Percentiles rank a stretch among this genome's conserved stretches.
These are phyloP conservation scores for Phanerochaete sordida DNA, from an alignment of 768 basidiomycete species.

Conservation along the genomic window DNA sequence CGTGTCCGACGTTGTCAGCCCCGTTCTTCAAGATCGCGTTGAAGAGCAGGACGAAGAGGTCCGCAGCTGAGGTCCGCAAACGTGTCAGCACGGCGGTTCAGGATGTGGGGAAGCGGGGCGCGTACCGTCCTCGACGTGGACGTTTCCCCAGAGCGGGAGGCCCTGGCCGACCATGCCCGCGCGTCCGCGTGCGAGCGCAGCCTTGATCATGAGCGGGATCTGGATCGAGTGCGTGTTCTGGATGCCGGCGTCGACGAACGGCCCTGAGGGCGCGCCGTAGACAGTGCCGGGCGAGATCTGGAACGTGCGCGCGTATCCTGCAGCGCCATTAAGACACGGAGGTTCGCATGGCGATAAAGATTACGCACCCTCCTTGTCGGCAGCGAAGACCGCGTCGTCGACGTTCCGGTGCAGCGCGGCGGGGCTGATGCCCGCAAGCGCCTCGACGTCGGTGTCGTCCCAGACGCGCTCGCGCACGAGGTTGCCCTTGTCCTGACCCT, in stretches of 20 bases:
- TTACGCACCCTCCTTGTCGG: conserved; percentile 41
- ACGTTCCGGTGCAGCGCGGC: conserved; percentile 47
- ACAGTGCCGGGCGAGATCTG: conserved; percentile 54
- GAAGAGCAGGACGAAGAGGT: conserved; percentile 40
- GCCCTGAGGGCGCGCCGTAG: conserved; percentile 48
- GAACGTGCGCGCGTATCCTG: conserved; percentile 48
- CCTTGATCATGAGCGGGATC: conserved; percentile 43
- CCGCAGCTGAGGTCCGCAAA: conserved; percentile 39
- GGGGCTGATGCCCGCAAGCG: conserved; percentile 39
- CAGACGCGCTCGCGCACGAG: conserved; percentile 36
- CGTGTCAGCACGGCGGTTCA: background rate
- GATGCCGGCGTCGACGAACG: conserved; percentile 46
- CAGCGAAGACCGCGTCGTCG: conserved; percentile 42
- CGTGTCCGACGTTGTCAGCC: conserved; percentile 26
- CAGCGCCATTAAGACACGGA: too few species aligned
- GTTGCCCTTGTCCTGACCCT: conserved; percentile 39
- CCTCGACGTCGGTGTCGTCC: conserved; percentile 42
- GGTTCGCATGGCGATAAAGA: conserved; percentile 39
- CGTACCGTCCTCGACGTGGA: conserved; percentile 56
- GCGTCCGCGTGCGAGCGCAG: conserved; percentile 40
- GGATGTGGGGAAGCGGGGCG: background rate
- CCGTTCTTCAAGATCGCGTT: conserved; percentile 29
- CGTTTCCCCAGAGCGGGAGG: conserved; percentile 55
- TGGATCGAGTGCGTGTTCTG: conserved; percentile 50
- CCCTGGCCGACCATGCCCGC: conserved; percentile 56